phyloP scores from a whole-genome alignment of 2,329 filamentous ascomycete genomes.

The Monascus ruber region DNA sequence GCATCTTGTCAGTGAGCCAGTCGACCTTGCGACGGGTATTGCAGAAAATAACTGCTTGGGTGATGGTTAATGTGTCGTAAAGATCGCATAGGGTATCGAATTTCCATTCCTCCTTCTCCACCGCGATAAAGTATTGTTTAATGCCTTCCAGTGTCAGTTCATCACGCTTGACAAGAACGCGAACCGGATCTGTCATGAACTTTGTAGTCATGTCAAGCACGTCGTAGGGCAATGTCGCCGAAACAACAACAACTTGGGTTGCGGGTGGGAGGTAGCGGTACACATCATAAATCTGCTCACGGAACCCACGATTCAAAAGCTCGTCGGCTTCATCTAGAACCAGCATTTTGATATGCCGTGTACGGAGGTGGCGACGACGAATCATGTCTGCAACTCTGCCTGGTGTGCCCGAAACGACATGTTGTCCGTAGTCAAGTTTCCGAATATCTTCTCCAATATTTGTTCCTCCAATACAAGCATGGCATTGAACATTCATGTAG shows the following conservation, averaged over 20 bases:
- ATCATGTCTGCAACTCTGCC: slow-evolving; percentile 87
- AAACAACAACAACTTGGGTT: slow-evolving; percentile 97
- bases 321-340: slow-evolving; percentile 68
- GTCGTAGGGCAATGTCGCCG: slow-evolving; percentile 91
- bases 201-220: slow-evolving; percentile 99
- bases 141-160: slow-evolving; percentile 94
- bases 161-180: slow-evolving; percentile 96
- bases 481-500: slow-evolving; percentile 99
- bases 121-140: slow-evolving; percentile 98
- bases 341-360: slow-evolving; percentile 67
- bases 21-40: slow-evolving; percentile 98
- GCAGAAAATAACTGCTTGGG: slow-evolving; percentile 98
- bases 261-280: slow-evolving; percentile 94
- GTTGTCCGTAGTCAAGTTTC: slow-evolving; percentile 94
- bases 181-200: slow-evolving; percentile 97
- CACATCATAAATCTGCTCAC: slow-evolving; percentile 98
- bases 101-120: slow-evolving; percentile 99
- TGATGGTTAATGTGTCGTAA: slow-evolving; percentile 97
- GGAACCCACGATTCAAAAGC: slow-evolving; percentile 83
- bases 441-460: slow-evolving; percentile 97
- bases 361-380: slow-evolving; percentile 59
- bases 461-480: slow-evolving; percentile 95
- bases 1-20: slow-evolving; percentile 99
- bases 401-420: slow-evolving; percentile 96
- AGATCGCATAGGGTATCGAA: slow-evolving; percentile 97